Evolutionary conservation across 2,329 filamentous ascomycete genomes (phyloP).

Genomic region (Cercospora janseana): DNA sequence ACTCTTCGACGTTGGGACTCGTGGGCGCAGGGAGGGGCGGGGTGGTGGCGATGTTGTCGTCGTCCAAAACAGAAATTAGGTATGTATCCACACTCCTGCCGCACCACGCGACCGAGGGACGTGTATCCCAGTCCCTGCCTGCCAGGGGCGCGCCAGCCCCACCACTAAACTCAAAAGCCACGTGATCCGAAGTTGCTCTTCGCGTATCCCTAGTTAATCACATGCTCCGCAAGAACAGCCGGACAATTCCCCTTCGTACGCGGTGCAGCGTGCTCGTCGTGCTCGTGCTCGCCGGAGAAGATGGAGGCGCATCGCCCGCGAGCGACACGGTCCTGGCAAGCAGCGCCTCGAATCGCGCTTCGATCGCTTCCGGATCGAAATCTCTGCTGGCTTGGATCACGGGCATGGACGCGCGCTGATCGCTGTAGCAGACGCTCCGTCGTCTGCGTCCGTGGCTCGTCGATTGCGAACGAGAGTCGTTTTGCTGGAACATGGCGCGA

Average conservation of each 20-base stretch:
- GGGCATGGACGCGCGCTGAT: slow-evolving; percentile 7
- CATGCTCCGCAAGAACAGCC: slow-evolving; percentile 6
- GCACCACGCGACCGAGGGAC: background rate
- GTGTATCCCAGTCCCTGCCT: slow-evolving; percentile 2
- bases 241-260: slow-evolving; percentile 8
- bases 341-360: slow-evolving; percentile 8
- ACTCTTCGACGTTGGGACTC: background rate
- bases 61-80: slow-evolving; percentile 1
- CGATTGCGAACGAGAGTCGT: slow-evolving; percentile 1
- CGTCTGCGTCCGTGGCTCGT: background rate
- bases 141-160: background rate
- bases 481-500: slow-evolving; percentile 1
- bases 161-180: background rate
- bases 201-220: background rate
- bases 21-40: background rate
- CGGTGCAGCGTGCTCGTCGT: slow-evolving; percentile 16
- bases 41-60: background rate
- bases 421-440: slow-evolving; percentile 5
- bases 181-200: background rate
- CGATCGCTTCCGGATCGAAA: background rate
- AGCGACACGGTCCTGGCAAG: slow-evolving; percentile 6
- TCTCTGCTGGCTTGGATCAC: background rate
- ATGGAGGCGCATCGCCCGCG: slow-evolving; percentile 4
- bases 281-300: slow-evolving; percentile 10
- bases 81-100: background rate